phyloP scores from a whole-genome alignment of 2,329 filamentous ascomycete genomes.

The Claviceps purpurea region DNA sequence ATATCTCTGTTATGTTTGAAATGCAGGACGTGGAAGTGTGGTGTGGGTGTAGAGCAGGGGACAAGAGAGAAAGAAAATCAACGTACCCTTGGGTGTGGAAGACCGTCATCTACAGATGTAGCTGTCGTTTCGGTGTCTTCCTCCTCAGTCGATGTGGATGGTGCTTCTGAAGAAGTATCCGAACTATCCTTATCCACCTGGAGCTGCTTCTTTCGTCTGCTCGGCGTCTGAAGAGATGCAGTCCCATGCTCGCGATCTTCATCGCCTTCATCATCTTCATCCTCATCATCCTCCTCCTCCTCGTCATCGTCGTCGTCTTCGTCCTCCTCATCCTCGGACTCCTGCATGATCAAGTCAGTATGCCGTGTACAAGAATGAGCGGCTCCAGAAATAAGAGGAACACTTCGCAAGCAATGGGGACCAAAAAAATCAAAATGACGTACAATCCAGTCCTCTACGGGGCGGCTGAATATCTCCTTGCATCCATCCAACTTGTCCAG shows the following conservation, averaged over 20 bases:
- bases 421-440: conserved; percentile 11
- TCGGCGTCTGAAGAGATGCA: conserved; percentile 33
- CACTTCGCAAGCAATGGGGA: conserved; percentile 2
- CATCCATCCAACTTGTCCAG: conserved; percentile 92
- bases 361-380: background rate
- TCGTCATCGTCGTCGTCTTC: conserved; percentile 9
- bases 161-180: conserved; percentile 22
- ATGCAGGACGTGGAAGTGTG: too few relatives aligned
- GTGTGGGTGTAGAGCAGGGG: background rate
- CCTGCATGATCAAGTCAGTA: conserved; percentile 22
- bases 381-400: background rate
- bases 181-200: conserved; percentile 31
- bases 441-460: conserved; percentile 72
- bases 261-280: conserved; percentile 40
- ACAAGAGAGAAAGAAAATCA: background rate
- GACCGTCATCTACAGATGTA: conserved; percentile 53
- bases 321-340: conserved; percentile 44
- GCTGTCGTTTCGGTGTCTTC: conserved; percentile 34
- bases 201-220: conserved; percentile 46
- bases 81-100: conserved; percentile 54
- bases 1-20: background rate
- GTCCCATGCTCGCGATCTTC: conserved; percentile 30
- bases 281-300: conserved; percentile 39
- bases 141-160: conserved; percentile 22
- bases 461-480: conserved; percentile 76